Base-by-base conservation (phyloP, 1,284 basidiomycete genomes). In the Leccinum fallax region DNA sequence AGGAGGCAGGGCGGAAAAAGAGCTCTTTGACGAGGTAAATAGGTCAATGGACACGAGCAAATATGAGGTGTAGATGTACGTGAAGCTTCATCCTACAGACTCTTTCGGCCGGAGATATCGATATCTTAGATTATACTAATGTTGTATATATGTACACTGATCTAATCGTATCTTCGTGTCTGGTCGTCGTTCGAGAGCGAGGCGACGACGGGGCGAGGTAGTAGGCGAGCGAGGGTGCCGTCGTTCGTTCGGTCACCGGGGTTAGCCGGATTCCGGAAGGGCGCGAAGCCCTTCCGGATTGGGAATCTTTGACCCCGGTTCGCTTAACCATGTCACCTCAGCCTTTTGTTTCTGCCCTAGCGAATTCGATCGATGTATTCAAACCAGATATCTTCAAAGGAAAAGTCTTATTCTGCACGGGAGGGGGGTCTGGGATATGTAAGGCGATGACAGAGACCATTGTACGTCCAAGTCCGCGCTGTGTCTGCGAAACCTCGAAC, bases 381-480 rank as follows among this genome's bases (percentile, higher is more conserved):
- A 87, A 86, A 68, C 73, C 81, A 4, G 89, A 93, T 69, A 82
- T 97, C 46, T 97, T 97, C 85, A 86, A 88, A 67, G 94, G 93
- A 69, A 97, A 96, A 75, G 95, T 98, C 13, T 83, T 97, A 19
- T 97, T 98, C 79, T 95, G 92, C 76, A 97, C 95, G 0, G 93
- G 93, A 53, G 93, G 93, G 56, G 86, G 93, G 7, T 92, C 92
- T 63, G 96, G 96, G 11, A 98, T 99, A 77, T 95, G 96, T 78
- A 90, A 92, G 69, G 86, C 81, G 57, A 95, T 98, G 88, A 92
- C 90, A 43, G 86, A 93, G 73, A 84, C 88, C 32, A 81, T 96
- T 72, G 89, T 90, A 71, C 60, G 86, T 79, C 51, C 1, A 52
- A 26, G 48, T 49, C 8, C 15, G 13, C 15, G 21, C 49, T 52